These are phyloP conservation scores for Debaryomyces fabryi DNA, from an alignment of 1,139 yeast species.

Conservation along the genomic window DNA sequence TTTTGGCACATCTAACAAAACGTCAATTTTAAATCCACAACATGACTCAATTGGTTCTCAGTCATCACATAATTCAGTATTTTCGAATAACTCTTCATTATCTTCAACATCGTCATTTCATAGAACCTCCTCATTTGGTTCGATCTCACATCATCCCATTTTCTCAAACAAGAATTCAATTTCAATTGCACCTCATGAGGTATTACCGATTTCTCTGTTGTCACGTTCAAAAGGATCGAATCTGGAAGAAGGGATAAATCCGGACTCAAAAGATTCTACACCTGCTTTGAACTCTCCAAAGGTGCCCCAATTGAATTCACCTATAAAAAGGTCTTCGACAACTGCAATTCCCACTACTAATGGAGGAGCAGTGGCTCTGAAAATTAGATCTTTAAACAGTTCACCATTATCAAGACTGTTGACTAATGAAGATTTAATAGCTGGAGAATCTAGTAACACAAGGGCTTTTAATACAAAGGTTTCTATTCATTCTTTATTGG, in stretches of 20 bases:
- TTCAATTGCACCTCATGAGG: constrained; percentile 32
- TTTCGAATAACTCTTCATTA: constrained; percentile 37
- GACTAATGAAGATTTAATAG: not conserved
- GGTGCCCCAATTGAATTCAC: not conserved
- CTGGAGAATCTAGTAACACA: constrained; percentile 7
- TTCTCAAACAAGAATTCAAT: constrained; percentile 21
- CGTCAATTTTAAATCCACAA: constrained; percentile 10
- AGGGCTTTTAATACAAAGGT: constrained; percentile 24
- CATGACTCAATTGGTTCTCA: constrained; percentile 33
- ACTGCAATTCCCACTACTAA: not conserved
- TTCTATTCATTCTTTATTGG: constrained; percentile 36
- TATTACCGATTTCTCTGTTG: constrained; percentile 8
- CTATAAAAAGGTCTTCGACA: constrained; percentile 3
- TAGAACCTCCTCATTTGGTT: constrained; percentile 29
- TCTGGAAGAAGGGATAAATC: not conserved
- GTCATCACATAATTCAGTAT: constrained; percentile 37
- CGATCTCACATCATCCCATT: constrained; percentile 18
- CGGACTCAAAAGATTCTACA: not conserved
- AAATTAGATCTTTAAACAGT: constrained; percentile 14
- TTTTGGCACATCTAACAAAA: constrained; percentile 16
- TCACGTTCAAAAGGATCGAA: not conserved
- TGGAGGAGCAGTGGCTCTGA: not conserved
- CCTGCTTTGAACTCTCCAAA: not conserved
- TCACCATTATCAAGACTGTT: constrained; percentile 19
- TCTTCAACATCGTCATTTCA: constrained; percentile 35